A percentile compares a stretch with the other conserved stretches of the same genome.
Evolutionary conservation across 306 rosid species (phyloP).

Genomic region (Vigna angularis): DNA sequence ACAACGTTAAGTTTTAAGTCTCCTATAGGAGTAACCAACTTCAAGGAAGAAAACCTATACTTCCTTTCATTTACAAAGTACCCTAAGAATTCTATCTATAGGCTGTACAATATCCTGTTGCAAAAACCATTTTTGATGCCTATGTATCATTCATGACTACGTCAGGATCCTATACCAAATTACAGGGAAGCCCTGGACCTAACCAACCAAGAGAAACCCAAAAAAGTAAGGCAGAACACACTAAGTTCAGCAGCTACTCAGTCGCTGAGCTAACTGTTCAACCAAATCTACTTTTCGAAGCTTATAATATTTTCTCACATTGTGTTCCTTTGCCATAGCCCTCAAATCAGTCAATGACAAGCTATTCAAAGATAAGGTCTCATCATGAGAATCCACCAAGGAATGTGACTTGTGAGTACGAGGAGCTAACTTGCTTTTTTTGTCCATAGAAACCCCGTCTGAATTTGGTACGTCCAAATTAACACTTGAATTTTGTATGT

Average conservation of each 20-base stretch:
- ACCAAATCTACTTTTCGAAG: conserved; percentile 49
- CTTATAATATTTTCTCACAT: conserved; percentile 39
- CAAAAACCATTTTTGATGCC: conserved; percentile 42
- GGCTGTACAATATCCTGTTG: conserved; percentile 49
- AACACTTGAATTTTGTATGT: conserved; percentile 38
- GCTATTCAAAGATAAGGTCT: conserved; percentile 32
- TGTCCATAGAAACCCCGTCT: conserved; percentile 27
- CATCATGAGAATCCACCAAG: conserved; percentile 29
- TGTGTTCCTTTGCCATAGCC: conserved; percentile 48
- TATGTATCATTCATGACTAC: conserved; percentile 41
- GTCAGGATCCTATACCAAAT: conserved; percentile 43
- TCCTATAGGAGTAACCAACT: conserved; percentile 22
- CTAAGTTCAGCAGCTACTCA: conserved; percentile 42
- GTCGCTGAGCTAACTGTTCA: conserved; percentile 29
- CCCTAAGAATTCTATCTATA: conserved; percentile 46
- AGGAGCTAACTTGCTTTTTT: conserved; percentile 38
- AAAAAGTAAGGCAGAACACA: conserved; percentile 30
- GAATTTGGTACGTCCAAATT: conserved; percentile 37
- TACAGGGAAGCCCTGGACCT: conserved; percentile 22
- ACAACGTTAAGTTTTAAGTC: neutral
- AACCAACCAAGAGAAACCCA: conserved; percentile 24
- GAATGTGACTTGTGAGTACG: neutral
- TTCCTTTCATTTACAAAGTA: conserved; percentile 48
- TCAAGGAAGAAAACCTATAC: conserved; percentile 47
- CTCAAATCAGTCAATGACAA: conserved; percentile 45